Conservation (phyloP, 352 stramenopile genomes). For the Poterioochromonas sp. region DNA sequence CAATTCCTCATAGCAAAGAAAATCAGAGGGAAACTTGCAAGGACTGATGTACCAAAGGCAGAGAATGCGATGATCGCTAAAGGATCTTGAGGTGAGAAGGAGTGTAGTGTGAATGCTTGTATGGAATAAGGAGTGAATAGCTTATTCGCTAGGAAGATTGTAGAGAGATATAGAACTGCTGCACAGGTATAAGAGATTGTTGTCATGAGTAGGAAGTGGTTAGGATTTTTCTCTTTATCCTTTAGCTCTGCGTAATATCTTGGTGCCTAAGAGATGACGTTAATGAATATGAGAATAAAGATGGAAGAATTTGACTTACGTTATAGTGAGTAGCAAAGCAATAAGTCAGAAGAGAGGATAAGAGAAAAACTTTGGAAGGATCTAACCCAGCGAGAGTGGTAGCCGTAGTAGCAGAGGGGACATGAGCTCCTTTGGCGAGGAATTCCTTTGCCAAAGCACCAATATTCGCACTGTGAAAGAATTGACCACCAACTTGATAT, state of each 20-base stretch:
- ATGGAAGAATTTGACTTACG: background rate
- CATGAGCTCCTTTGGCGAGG: too few species aligned
- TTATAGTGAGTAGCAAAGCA: slow-evolving; percentile 8
- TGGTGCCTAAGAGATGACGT: background rate
- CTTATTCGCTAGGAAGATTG: background rate
- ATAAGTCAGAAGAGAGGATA: background rate
- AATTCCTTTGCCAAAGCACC: too few species aligned
- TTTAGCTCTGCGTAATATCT: slow-evolving; percentile 4
- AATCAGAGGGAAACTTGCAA: background rate
- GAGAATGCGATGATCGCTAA: background rate
- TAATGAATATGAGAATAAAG: background rate
- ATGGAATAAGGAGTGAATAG: background rate
- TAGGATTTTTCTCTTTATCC: background rate
- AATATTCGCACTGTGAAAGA: too few species aligned
- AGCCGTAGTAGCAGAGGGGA: background rate
- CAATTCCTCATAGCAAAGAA: slow-evolving; percentile 4
- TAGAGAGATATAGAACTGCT: background rate
- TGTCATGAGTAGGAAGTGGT: background rate
- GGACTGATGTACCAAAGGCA: slow-evolving; percentile 8
- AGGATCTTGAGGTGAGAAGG: background rate
- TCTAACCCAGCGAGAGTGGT: background rate
- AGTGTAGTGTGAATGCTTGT: background rate
- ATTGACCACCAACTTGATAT: background rate
- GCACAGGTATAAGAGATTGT: background rate
- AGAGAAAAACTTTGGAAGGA: background rate